These are phyloP conservation scores for Cryptococcus sp. DNA, from an alignment of 1,284 basidiomycete species.

Conservation along the genomic window DNA sequence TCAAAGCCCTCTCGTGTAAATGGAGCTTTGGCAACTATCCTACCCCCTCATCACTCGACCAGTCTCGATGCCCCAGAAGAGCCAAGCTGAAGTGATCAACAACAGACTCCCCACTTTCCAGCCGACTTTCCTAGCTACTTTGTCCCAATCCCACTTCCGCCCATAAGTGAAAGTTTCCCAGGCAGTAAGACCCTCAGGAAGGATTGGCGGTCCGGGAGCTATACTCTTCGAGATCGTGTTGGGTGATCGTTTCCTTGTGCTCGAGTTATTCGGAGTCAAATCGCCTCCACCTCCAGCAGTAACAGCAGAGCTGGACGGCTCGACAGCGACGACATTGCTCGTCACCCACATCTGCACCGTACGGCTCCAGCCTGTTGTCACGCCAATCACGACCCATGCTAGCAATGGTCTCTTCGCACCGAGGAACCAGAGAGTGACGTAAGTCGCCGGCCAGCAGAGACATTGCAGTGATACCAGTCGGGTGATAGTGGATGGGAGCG, in stretches of 20 bases:
- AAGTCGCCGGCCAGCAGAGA: constrained; percentile 55
- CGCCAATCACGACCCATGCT: constrained; percentile 55
- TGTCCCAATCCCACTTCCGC: constrained; percentile 51
- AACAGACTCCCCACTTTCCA: constrained; percentile 48
- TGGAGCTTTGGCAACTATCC: background rate
- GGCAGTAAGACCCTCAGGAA: constrained; percentile 24
- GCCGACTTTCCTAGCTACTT: constrained; percentile 45
- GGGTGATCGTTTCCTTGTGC: background rate
- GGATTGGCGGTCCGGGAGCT: constrained; percentile 13
- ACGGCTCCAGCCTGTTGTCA: constrained; percentile 50
- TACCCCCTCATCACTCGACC: constrained; percentile 19
- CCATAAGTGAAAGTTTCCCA: constrained; percentile 43
- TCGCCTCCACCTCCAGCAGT: constrained; percentile 2
- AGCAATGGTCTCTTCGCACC: constrained; percentile 47
- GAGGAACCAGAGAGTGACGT: constrained; percentile 49
- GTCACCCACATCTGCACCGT: constrained; percentile 56
- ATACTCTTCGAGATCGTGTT: background rate
- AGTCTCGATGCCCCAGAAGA: constrained; percentile 47
- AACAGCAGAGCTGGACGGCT: constrained; percentile 8
- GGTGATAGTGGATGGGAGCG: constrained; percentile 51
- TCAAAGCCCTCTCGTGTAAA: background rate
- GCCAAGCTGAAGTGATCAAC: constrained; percentile 47
- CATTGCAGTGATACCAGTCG: constrained; percentile 55
- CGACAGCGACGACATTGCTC: constrained; percentile 43
- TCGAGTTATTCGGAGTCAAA: background rate